These are phyloP conservation scores for Coemansia sp. DNA, from an alignment of 192 early-diverging fungal genomes.

Conservation along the genomic window DNA sequence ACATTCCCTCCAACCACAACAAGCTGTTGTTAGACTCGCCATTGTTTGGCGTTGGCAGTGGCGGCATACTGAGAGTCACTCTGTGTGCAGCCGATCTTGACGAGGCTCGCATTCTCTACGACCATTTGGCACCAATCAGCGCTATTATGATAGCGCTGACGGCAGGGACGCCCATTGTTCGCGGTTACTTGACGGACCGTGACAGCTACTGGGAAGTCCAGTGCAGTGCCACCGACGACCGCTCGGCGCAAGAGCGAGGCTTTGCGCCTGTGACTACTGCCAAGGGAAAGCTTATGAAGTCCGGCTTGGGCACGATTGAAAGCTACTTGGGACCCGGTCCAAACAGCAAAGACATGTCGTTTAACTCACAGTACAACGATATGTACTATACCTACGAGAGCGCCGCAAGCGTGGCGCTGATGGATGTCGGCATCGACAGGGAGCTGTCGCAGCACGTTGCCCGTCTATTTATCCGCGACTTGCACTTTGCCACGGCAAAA, in stretches of 20 bases:
- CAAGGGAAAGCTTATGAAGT: constrained; percentile 83
- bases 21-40: constrained; percentile 95
- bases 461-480: constrained; percentile 95
- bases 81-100: constrained; percentile 93
- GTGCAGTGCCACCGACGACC: constrained; percentile 86
- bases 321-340: constrained; percentile 71
- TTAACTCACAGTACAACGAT: constrained; percentile 90
- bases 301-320: constrained; percentile 93
- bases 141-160: constrained; percentile 92
- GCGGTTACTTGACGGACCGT: constrained; percentile 90
- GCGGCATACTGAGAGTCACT: constrained; percentile 88
- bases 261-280: constrained; percentile 70
- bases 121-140: constrained; percentile 87
- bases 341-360: constrained; percentile 51
- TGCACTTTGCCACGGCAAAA: constrained; percentile 86
- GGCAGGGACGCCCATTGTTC: constrained; percentile 87
- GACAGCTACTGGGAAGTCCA: constrained; percentile 99
- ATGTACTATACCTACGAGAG: constrained; percentile 75
- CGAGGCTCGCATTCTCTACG: constrained; percentile 89
- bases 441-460: constrained; percentile 87
- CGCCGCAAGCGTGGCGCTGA: constrained; percentile 70
- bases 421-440: constrained; percentile 79
- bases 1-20: constrained; percentile 46
- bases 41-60: constrained; percentile 97
- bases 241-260: constrained; percentile 88